Evolutionary conservation across 345 rosid genomes (phyloP), one percentile per base, ranked within the genome.

Genomic region (Aegle marmelos): DNA sequence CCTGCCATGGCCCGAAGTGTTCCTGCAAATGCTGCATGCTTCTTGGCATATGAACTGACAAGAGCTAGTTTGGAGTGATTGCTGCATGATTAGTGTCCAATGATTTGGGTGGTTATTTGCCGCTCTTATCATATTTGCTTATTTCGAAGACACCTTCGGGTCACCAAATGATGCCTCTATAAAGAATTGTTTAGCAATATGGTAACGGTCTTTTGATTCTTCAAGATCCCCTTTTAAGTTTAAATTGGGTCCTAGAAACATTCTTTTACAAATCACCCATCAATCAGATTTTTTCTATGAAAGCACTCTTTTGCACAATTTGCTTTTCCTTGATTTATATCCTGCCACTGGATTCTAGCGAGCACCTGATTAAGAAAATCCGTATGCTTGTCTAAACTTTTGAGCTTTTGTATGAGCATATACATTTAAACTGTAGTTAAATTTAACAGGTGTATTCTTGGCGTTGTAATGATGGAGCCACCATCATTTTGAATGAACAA

Each of bases 1-100:
- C 95, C 98, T 37, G 98, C 99, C 60, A 92, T 97, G 99, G 97
- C 87, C 16, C 86, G 98, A 76, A 97, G 99, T 76, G 85, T 97
- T 58, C 98, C 98, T 36, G 99, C 99, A 27, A 97, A 97, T 88
- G 98, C 98, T 48, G 99, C 98, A 22, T 94, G 98, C 80, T 97
- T 97, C 95, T 87, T 94, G 90, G 98, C 93, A 8, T 91, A 89
- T 66, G 99, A 97, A 81, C 82, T 97, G 82, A 89, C 93, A 27
- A 93, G 91, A 74, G 87, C 99, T 19, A 90, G 96, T 83, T 86
- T 97, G 82, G 94, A 94, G 1, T 94, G 86, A 89, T 81, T 17
- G 56, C 30, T 30, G 33, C 45, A 25, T 19, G 28, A 13, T 68
- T 39, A 2, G 19, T 25, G 68, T 39, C 68, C 76, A 6, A 22